Base-by-base conservation (phyloP, 306 rosid genomes). In the Delonix regia region DNA sequence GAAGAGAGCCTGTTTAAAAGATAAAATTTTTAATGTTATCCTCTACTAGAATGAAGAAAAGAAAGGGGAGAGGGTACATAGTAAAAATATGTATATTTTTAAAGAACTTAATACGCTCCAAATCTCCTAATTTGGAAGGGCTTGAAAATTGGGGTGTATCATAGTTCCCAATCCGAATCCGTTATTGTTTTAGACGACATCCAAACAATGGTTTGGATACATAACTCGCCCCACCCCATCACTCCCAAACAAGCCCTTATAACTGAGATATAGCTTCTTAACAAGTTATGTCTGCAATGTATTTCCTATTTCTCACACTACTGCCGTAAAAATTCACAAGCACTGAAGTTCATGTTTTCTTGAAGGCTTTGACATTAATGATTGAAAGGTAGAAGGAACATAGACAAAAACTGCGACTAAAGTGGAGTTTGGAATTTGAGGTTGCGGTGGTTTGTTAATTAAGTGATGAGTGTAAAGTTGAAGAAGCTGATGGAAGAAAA, bases 391-490 rank as follows among this genome's bases (percentile, higher is more conserved):
- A 65, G 53, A 47, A 74, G 53, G 33, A 62, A 15, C 33, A 38
- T 9, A 34, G 45, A 38, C 44, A 30, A 45, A 59, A 61, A 15
- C 15, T 48, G 39, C 8, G 10, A 22, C 12, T 42, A 51, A 52
- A 67, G 69, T 56, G 49, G 41, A 34, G 22, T 75, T 41, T 52
- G 56, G 39, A 30, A 75, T 41, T 55, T 74, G 60, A 30, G 64
- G 25, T 24, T 73, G 65, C 59, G 22, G 55, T 61, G 30, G 64
- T 51, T 77, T 22, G 72, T 81, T 73, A 51, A 41, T 47, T 65
- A 21, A 77, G 14, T 71, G 65, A 52, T 81, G 51, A 52, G 45
- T 69, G 16, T 59, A 55, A 71, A 34, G 67, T 30, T 84, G 75
- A 19, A 59, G 80, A 66, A 69, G 52, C 15, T 76, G 71, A 22